Evolutionary conservation across 805 yeast species (phyloP).

Genomic region (Trichomonascus vanleenenianus): DNA sequence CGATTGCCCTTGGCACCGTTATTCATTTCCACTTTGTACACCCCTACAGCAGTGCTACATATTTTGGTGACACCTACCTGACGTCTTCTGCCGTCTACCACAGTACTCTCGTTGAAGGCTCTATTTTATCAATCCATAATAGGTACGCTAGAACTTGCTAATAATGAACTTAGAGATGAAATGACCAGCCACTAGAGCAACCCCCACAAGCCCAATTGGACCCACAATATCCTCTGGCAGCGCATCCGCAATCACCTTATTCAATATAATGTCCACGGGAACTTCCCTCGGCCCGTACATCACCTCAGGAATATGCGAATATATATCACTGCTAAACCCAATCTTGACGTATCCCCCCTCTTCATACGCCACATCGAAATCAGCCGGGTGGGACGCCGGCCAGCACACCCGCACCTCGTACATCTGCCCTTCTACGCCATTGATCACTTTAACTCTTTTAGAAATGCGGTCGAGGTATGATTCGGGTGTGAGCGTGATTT

Average conservation of each 20-base stretch:
- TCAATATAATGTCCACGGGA: slow-evolving; percentile 12
- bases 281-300: slow-evolving; percentile 13
- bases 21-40: too few relatives aligned
- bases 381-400: slow-evolving; percentile 29
- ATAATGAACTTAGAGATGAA: background rate
- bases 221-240: slow-evolving; percentile 13
- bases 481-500: too few relatives aligned
- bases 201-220: slow-evolving; percentile 9
- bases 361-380: slow-evolving; percentile 17
- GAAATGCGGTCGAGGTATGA: too few relatives aligned
- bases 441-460: background rate
- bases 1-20: too few relatives aligned
- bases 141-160: background rate
- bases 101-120: too few relatives aligned
- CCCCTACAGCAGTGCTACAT: too few relatives aligned
- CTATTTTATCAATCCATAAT: too few relatives aligned
- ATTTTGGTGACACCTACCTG: too few relatives aligned
- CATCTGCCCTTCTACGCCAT: background rate
- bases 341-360: slow-evolving; percentile 10
- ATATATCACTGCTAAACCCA: slow-evolving; percentile 8
- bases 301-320: slow-evolving; percentile 8
- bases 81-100: too few relatives aligned
- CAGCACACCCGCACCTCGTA: slow-evolving; percentile 29
- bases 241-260: slow-evolving; percentile 8
- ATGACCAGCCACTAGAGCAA: slow-evolving; percentile 9